phyloP scores from a whole-genome alignment of 306 rosid genomes.

The Begonia masoniana region DNA sequence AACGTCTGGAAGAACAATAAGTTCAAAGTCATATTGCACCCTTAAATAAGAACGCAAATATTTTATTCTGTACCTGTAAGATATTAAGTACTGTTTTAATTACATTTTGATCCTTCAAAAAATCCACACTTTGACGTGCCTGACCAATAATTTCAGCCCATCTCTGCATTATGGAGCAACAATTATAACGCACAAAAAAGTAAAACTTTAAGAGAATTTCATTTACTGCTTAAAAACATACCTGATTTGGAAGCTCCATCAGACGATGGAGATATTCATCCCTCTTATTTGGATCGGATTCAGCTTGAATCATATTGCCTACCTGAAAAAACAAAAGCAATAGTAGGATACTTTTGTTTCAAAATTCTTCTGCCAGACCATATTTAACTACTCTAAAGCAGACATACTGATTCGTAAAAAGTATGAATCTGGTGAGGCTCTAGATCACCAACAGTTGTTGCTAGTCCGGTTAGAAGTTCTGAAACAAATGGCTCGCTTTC shows the following conservation, averaged over 20 bases:
- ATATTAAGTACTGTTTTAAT: conserved; percentile 89
- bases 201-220: no score
- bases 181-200: no score
- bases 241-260: conserved; percentile 96
- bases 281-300: conserved; percentile 73
- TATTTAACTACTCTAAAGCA: background rate
- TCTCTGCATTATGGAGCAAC: conserved; percentile 37
- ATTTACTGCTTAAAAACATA: conserved; percentile 1
- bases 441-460: conserved; percentile 79
- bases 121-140: conserved; percentile 81
- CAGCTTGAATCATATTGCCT: conserved; percentile 94
- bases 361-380: background rate
- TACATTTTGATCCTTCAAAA: conserved; percentile 79
- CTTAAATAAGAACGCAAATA: background rate
- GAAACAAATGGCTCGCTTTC: conserved; percentile 95
- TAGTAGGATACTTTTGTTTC: conserved; percentile 1
- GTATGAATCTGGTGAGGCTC: conserved; percentile 92
- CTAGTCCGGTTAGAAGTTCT: conserved; percentile 81
- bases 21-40: background rate
- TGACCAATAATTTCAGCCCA: conserved; percentile 91
- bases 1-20: background rate
- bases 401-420: conserved; percentile 83
- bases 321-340: conserved; percentile 28
- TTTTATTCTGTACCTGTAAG: conserved; percentile 47
- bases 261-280: conserved; percentile 84